Evolutionary conservation across 495 filamentous ascomycete species (phyloP), one percentile per base, ranked within the genome.

Genomic region (Annulohypoxylon stygium): DNA sequence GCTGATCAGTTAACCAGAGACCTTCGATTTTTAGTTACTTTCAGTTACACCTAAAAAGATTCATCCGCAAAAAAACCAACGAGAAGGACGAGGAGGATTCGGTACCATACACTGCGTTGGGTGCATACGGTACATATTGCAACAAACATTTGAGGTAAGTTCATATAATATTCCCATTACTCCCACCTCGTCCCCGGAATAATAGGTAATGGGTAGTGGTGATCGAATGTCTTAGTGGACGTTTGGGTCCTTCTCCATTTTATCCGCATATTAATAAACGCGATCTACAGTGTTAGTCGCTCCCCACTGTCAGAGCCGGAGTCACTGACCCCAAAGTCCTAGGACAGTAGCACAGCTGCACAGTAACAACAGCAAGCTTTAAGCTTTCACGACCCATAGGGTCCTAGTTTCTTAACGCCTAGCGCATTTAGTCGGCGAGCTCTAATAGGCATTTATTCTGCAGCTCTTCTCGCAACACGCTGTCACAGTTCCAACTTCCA

Each of bases 261-360:
- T 74, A 74, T 54, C 71, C 71, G 71, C 62, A 74, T 74, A 74
- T 70, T 70, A 74, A 74, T 69, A 66, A 64, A 70, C 47, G 50
- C 23, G 50, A 54, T 54, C 50, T 54, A 54, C 50, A 25, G 9
- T 54, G 10, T 54, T 30, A 33, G 23, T 54, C 11, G 18, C 12
- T 26, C 51, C 16, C 16, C 43, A 47, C 43, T 59, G 61, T 60
- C 37, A 20, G 43, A 20, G 16, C 43, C 43, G 43, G 18, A 20
- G 30, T 47, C 43, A 47, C 43, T 20, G 60, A 41, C 60, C 47
- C 41, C 48, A 26, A 20, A 25, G 48, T 51, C 48, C 48, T 23
- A 50, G 43, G 5, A 8, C 18, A 16, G 10, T 10, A 55, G 20
- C 20, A 23, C 20, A 23, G 20, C 20, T 23, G 20, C 20, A 23